Evolutionary conservation across 148 eudicot species (phyloP).

Genomic region (Mesembryanthemum crystallinum): DNA sequence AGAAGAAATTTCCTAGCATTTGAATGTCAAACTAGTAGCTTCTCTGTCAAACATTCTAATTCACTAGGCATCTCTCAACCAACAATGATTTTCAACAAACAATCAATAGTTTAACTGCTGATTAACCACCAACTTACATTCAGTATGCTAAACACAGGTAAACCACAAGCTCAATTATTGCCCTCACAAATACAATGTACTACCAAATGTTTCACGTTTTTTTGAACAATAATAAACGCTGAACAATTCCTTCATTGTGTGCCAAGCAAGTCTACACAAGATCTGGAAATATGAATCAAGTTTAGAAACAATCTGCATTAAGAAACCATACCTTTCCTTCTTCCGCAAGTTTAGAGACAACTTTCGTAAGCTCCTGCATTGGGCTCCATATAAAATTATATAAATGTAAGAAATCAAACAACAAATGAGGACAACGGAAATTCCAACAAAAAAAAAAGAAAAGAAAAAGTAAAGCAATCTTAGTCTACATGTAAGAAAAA

Average conservation of each 20-base stretch:
- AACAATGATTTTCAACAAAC: background rate
- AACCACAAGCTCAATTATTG: background rate
- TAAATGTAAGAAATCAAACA: background rate
- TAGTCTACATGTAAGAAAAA: background rate
- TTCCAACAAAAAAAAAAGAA: too few relatives aligned
- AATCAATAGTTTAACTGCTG: background rate
- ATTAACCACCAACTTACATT: too few relatives aligned
- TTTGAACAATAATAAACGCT: background rate
- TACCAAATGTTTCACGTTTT: background rate
- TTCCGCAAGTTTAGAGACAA: slow-evolving; percentile 85
- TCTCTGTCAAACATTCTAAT: background rate
- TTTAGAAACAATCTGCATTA: background rate
- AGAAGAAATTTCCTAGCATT: too few relatives aligned
- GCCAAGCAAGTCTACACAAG: background rate
- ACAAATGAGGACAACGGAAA: background rate
- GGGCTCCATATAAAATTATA: background rate
- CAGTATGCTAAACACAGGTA: slow-evolving; percentile 10
- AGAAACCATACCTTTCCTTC: slow-evolving; percentile 73
- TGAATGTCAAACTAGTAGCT: too few relatives aligned
- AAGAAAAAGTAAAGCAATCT: background rate
- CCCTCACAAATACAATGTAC: slow-evolving; percentile 1
- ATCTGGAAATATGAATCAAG: background rate
- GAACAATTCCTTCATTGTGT: background rate
- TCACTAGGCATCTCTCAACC: background rate
- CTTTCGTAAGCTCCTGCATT: slow-evolving; percentile 76